A percentile compares a stretch with the other conserved stretches of the same genome.
Conservation (phyloP, 1,139 yeast species). For the Yarrowia galli region DNA sequence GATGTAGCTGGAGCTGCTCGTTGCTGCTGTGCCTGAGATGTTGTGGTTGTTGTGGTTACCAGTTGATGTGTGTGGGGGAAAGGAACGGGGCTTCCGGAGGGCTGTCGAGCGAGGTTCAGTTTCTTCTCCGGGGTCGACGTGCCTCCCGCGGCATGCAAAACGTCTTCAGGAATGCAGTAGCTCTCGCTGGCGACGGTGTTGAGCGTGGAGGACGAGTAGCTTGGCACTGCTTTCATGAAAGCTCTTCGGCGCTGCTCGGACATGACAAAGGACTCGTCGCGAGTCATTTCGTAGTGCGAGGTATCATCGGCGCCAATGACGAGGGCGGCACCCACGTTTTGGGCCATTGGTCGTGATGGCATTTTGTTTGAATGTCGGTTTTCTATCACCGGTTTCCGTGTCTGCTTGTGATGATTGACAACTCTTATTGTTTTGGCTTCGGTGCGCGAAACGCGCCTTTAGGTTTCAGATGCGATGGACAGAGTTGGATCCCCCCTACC, state of each 20-base stretch:
- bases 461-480: conserved; percentile 27
- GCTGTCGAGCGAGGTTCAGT: not conserved
- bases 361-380: not conserved
- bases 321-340: conserved; percentile 19
- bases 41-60: not conserved
- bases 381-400: too few species aligned
- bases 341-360: conserved; percentile 33
- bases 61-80: not conserved
- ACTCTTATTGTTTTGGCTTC: conserved; percentile 16
- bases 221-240: conserved; percentile 22
- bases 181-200: conserved; percentile 32
- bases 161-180: conserved; percentile 35
- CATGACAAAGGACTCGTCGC: conserved; percentile 35
- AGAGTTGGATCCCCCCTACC: conserved; percentile 21
- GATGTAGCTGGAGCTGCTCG: not conserved
- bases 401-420: conserved; percentile 28
- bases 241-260: conserved; percentile 34
- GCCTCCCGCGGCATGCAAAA: conserved; percentile 28
- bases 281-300: conserved; percentile 32
- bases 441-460: conserved; percentile 30
- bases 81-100: not conserved
- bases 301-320: conserved; percentile 17
- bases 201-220: conserved; percentile 35
- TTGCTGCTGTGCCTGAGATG: not conserved
- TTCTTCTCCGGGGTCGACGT: conserved; percentile 35